Evolutionary conservation across 192 early-diverging fungal species (phyloP).

Genomic region (Coemansia sp.): DNA sequence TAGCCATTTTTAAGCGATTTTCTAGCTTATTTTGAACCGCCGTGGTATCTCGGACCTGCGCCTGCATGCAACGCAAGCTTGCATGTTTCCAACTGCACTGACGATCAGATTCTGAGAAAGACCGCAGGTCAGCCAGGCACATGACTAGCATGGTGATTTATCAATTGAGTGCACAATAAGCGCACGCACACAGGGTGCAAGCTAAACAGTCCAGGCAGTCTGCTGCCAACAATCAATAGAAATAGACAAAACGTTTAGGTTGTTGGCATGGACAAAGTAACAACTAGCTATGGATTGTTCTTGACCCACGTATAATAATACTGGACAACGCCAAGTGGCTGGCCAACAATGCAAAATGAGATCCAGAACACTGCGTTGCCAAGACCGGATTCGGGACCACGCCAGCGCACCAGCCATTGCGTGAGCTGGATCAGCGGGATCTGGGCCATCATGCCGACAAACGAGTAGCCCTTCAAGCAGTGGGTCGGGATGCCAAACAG

Average conservation of each 20-base stretch:
- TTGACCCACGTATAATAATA: constrained; percentile 72
- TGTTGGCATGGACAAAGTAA: neutral
- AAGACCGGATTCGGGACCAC: constrained; percentile 62
- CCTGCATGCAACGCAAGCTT: neutral
- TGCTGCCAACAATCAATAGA: neutral
- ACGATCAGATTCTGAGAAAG: neutral
- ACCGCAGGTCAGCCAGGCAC: neutral
- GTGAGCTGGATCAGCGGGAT: constrained; percentile 74
- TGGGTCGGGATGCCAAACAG: constrained; percentile 82
- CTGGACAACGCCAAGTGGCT: constrained; percentile 67
- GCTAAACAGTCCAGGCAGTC: neutral
- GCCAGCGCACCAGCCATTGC: constrained; percentile 63
- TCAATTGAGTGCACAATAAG: neutral
- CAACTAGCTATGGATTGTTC: constrained; percentile 46
- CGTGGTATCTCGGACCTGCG: neutral
- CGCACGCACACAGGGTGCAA: neutral
- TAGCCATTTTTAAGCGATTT: neutral
- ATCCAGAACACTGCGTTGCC: constrained; percentile 83
- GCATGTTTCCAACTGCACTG: neutral
- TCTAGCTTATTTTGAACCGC: too few relatives aligned
- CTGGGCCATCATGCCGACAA: constrained; percentile 75
- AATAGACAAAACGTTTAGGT: neutral
- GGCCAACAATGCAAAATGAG: constrained; percentile 76
- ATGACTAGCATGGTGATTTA: neutral
- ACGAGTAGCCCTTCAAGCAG: constrained; percentile 76